phyloP scores from a whole-genome alignment of 176 grass and related monocot genomes.

The Oryza nivara region DNA sequence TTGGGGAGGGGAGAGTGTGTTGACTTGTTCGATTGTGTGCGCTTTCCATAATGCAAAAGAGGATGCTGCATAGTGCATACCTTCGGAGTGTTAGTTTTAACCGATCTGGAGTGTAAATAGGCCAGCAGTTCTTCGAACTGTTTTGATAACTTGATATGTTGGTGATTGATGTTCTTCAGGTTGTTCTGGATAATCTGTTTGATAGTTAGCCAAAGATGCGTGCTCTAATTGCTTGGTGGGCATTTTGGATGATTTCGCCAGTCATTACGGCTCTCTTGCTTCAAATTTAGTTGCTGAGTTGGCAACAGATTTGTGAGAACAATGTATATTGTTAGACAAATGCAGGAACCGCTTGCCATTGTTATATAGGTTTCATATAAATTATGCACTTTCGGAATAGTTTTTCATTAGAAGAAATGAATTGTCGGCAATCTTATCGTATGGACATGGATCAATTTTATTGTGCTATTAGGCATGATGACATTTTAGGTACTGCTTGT shows the following conservation, averaged over 20 bases:
- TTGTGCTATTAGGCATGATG: not conserved
- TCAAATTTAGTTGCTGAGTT: slow-evolving; percentile 23
- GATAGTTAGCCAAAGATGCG: not conserved
- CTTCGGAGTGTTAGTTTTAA: not conserved
- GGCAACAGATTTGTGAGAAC: not conserved
- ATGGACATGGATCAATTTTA: not conserved
- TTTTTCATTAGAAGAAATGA: not conserved
- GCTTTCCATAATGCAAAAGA: not conserved
- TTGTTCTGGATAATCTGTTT: not conserved
- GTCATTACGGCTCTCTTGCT: not conserved
- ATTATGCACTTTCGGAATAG: not conserved
- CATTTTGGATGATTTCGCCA: too few relatives aligned
- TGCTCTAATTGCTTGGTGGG: not conserved
- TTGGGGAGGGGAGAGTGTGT: not conserved
- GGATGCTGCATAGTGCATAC: not conserved
- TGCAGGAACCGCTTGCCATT: not conserved
- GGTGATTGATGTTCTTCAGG: not conserved
- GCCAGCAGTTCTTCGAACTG: not conserved
- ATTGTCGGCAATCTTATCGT: not conserved
- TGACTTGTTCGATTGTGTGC: not conserved
- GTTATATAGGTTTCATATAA: not conserved
- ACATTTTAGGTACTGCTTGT: not conserved
- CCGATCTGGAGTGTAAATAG: not conserved
- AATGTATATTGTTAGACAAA: not conserved
- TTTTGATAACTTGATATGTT: not conserved